Evolutionary conservation across 2,329 filamentous ascomycete genomes (phyloP).

Genomic region (Colletotrichum sp.): DNA sequence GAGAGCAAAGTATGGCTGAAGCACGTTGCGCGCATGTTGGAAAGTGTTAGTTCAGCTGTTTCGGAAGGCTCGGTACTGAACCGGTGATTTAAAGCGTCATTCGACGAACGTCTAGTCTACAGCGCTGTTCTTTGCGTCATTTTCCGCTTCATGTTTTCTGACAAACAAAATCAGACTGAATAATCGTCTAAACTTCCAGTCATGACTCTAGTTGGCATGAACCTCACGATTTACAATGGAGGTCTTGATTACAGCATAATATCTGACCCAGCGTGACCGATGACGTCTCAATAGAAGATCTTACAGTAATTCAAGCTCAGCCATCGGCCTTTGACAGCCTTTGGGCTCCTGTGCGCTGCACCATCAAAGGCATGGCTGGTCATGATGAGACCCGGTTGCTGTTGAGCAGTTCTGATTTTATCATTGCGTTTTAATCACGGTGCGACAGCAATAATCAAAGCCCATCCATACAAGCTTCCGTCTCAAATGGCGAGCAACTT

Average conservation of each 20-base stretch:
- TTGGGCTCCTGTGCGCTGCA: background rate
- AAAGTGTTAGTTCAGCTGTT: background rate
- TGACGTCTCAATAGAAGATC: background rate
- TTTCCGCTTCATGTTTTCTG: background rate
- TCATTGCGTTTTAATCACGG: fast-evolving
- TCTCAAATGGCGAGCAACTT: background rate
- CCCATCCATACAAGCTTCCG: background rate
- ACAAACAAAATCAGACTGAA: background rate
- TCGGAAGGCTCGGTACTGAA: fast-evolving
- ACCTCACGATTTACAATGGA: background rate
- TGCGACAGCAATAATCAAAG: background rate
- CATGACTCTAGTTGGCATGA: background rate
- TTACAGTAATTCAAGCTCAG: background rate
- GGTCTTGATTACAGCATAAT: background rate
- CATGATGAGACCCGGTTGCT: background rate
- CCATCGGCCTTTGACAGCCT: background rate
- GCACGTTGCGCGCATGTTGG: background rate
- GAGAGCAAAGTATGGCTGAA: background rate
- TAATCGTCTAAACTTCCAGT: background rate
- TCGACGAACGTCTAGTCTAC: background rate
- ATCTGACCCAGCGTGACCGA: background rate
- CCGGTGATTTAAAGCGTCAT: background rate
- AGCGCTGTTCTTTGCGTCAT: background rate
- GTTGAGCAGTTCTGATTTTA: no score
- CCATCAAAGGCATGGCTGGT: background rate